A percentile compares a stretch with the other conserved stretches of the same genome.
phyloP scores from a whole-genome alignment of 495 filamentous ascomycete genomes.

The Aspergillus leporis region DNA sequence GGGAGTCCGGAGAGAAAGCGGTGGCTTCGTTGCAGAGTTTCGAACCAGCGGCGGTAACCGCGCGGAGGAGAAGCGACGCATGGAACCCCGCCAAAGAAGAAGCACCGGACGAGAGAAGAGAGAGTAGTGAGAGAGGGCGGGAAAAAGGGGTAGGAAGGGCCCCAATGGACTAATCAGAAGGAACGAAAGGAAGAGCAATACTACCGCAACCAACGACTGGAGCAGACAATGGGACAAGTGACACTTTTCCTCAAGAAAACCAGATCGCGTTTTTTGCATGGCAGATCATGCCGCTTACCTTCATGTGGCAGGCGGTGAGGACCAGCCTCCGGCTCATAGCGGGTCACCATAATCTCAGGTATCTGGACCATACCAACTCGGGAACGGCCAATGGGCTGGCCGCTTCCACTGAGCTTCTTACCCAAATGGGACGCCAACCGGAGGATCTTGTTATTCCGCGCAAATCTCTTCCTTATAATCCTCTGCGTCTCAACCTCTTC shows the following conservation, averaged over 20 bases:
- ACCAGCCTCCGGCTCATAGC: not conserved
- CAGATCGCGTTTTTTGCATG: not conserved
- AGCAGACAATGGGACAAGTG: conserved; percentile 19
- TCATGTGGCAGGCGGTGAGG: not conserved
- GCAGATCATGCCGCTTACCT: not conserved
- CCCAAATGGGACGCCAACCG: not conserved
- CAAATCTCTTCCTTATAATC: not conserved
- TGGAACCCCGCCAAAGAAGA: conserved; percentile 24
- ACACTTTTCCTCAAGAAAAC: not conserved
- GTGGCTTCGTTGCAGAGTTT: conserved; percentile 39
- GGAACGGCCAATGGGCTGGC: not conserved
- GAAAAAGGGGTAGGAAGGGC: conserved; percentile 13
- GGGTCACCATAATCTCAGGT: no score
- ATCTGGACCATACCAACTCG: no score
- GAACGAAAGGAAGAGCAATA: not conserved
- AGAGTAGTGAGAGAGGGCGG: conserved; percentile 15
- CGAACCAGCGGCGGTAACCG: conserved; percentile 36
- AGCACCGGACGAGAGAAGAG: conserved; percentile 13
- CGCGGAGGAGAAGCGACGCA: conserved; percentile 44
- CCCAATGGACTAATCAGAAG: conserved; percentile 1
- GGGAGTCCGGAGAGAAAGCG: conserved; percentile 36
- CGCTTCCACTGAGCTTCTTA: not conserved
- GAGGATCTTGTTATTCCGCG: not conserved
- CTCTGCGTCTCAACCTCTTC: not conserved
- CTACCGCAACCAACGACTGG: not conserved